Conservation (phyloP, 208 protist genomes). For the Acanthamoeba divionensis region DNA sequence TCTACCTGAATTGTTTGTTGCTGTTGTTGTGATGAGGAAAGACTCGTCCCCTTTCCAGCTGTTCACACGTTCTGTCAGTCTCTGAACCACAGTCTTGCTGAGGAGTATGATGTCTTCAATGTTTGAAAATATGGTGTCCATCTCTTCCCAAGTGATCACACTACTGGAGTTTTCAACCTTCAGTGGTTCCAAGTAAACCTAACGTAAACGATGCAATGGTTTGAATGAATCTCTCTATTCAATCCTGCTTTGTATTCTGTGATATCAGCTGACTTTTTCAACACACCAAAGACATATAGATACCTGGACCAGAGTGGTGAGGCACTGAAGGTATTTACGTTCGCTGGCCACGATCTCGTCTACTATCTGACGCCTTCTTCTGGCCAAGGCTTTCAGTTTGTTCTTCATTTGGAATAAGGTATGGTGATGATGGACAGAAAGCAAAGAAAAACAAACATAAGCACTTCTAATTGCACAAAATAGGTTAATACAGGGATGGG, state of each 20-base stretch:
- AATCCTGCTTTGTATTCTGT: too few relatives aligned
- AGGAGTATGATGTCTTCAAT: neutral
- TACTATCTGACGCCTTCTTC: too few relatives aligned
- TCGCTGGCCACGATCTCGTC: neutral
- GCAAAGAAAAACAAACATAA: too few relatives aligned
- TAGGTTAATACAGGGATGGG: too few relatives aligned
- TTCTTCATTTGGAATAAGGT: too few relatives aligned
- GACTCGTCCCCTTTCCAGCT: neutral
- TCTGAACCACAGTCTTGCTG: neutral
- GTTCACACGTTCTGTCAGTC: neutral
- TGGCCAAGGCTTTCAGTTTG: too few relatives aligned
- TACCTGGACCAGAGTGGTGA: neutral
- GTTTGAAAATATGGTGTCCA: conserved; percentile 11
- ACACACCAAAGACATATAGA: neutral
- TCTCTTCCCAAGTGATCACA: conserved; percentile 17
- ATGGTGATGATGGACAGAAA: too few relatives aligned
- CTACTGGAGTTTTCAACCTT: neutral
- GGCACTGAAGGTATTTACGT: neutral
- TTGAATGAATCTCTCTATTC: neutral
- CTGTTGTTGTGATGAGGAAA: too few relatives aligned
- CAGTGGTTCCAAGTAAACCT: conserved; percentile 10
- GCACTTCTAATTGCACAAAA: too few relatives aligned
- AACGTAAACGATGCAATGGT: neutral
- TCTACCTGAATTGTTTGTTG: too few relatives aligned
- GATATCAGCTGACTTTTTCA: too few relatives aligned